These are phyloP conservation scores for Cladochytrium replicatum DNA, from an alignment of 192 early-diverging fungal species.

Conservation along the genomic window DNA sequence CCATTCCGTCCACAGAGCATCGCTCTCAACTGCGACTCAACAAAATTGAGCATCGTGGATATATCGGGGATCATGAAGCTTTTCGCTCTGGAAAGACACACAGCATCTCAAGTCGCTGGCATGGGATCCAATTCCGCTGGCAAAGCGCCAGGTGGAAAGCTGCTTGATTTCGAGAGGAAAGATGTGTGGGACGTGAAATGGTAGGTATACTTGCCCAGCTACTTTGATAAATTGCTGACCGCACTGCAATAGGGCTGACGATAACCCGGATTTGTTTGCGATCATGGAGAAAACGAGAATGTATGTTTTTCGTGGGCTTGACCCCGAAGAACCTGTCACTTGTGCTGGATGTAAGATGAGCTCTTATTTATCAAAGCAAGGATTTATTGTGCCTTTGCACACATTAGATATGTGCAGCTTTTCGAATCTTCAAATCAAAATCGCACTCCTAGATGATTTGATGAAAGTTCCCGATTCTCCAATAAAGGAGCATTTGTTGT, in stretches of 20 bases:
- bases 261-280: constrained; percentile 45
- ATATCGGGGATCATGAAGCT: constrained; percentile 38
- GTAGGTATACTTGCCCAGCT: constrained; percentile 12
- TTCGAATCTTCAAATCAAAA: constrained; percentile 41
- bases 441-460: constrained; percentile 40
- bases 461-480: constrained; percentile 34
- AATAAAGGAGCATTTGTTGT: constrained; percentile 19
- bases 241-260: constrained; percentile 28
- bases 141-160: constrained; percentile 12
- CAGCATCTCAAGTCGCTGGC: not conserved
- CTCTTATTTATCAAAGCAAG: not conserved
- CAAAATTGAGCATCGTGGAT: constrained; percentile 35
- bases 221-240: constrained; percentile 3
- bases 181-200: constrained; percentile 53
- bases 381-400: not conserved
- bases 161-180: constrained; percentile 44
- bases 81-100: constrained; percentile 28
- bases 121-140: not conserved
- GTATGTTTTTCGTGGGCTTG: constrained; percentile 43
- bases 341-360: constrained; percentile 36
- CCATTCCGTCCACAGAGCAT: constrained; percentile 25
- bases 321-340: constrained; percentile 46
- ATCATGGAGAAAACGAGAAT: constrained; percentile 50
- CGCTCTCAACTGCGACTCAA: constrained; percentile 33
- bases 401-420: constrained; percentile 39